These are phyloP conservation scores for Otatea glauca DNA, from an alignment of 176 grass and related monocot species.

Conservation along the genomic window DNA sequence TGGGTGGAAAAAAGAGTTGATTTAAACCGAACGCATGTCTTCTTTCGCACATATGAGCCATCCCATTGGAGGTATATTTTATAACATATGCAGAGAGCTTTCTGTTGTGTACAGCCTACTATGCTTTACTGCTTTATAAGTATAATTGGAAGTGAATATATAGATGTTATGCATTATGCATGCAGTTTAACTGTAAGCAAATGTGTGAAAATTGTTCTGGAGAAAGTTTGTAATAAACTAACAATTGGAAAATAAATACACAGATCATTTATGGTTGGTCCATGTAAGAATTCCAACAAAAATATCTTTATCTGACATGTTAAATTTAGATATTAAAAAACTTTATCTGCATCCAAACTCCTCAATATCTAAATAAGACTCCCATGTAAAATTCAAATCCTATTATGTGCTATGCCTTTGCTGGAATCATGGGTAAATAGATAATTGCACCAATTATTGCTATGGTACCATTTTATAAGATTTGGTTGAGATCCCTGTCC, in stretches of 20 bases:
- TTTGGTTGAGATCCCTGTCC: constrained; percentile 3
- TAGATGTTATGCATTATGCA: not conserved
- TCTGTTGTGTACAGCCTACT: constrained; percentile 17
- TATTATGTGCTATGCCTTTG: not conserved
- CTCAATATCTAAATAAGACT: constrained; percentile 6
- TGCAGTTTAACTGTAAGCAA: not conserved
- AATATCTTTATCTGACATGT: not conserved
- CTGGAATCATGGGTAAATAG: not conserved
- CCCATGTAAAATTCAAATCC: not conserved
- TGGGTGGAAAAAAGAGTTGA: constrained; percentile 84
- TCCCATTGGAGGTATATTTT: constrained; percentile 90
- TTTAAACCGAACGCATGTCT: constrained; percentile 81
- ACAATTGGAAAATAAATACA: not conserved
- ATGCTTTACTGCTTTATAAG: not conserved
- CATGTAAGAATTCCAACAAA: not conserved
- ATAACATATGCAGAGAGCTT: constrained; percentile 5
- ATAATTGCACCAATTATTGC: not conserved
- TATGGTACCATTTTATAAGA: not conserved
- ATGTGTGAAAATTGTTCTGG: not conserved
- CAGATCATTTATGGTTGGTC: not conserved
- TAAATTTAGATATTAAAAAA: not conserved
- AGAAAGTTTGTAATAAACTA: not conserved
- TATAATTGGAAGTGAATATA: constrained; percentile 5
- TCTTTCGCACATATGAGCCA: constrained; percentile 95
- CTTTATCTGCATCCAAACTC: not conserved